Evolutionary conservation across 768 basidiomycete genomes (phyloP).

Genomic region (Amanita molliuscula): DNA sequence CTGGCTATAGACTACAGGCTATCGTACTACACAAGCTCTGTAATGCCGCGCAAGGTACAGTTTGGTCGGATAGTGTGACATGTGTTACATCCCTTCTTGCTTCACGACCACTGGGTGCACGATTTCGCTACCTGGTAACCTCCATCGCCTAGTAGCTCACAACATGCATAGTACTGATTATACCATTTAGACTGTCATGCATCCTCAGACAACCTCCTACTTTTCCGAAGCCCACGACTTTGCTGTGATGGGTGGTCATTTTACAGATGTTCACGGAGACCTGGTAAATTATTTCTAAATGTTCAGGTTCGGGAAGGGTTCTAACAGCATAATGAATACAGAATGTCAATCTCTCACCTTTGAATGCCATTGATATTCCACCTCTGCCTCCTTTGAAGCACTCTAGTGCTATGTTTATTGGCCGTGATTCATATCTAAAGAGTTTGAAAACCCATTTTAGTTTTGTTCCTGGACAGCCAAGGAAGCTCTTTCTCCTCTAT

Average conservation of each 20-base stretch:
- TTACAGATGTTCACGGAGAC: background rate
- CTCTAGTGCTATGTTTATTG: background rate
- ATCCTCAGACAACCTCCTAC: no score
- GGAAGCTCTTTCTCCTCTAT: constrained; percentile 10
- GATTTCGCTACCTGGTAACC: no score
- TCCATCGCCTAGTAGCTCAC: no score
- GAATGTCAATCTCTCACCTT: background rate
- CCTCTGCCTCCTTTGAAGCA: background rate
- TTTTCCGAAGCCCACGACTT: constrained; percentile 14
- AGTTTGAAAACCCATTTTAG: constrained; percentile 8
- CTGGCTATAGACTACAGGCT: no score
- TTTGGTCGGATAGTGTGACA: no score
- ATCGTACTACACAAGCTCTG: no score
- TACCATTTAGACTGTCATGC: no score
- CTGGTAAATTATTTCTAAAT: background rate
- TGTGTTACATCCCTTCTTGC: no score
- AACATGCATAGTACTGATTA: no score
- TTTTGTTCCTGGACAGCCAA: background rate
- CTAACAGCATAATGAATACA: background rate
- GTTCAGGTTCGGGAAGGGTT: background rate
- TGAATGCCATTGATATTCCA: background rate
- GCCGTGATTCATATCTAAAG: constrained; percentile 8
- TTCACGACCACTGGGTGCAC: no score
- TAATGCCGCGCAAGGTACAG: no score
- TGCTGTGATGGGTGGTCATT: background rate